phyloP scores from a whole-genome alignment of 495 filamentous ascomycete species.

The Terfezia boudieri region DNA sequence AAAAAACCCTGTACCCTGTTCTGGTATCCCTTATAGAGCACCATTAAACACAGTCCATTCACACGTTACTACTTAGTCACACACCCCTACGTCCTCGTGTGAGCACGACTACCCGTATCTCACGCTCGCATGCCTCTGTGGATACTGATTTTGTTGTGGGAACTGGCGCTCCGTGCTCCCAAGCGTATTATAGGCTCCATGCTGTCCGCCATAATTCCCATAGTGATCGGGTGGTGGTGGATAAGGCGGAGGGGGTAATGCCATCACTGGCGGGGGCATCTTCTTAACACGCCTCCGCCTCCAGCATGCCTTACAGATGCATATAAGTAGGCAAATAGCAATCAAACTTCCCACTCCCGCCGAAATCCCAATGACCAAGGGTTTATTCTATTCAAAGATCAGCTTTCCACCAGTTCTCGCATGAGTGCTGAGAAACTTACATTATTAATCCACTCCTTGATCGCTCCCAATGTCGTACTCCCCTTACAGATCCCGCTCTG shows the following conservation, averaged over 20 bases:
- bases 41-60: no score
- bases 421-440: constrained; percentile 1
- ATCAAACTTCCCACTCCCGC: constrained; percentile 45
- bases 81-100: no score
- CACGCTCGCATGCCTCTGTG: constrained; percentile 16
- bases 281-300: constrained; percentile 17
- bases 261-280: constrained; percentile 7
- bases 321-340: constrained; percentile 36
- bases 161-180: constrained; percentile 2
- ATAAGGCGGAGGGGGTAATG: constrained; percentile 1
- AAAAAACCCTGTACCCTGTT: no score
- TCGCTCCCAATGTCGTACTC: constrained; percentile 34
- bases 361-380: constrained; percentile 52
- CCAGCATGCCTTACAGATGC: constrained; percentile 34
- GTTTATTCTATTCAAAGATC: constrained; percentile 31
- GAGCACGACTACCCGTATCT: constrained; percentile 15
- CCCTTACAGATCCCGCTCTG: constrained; percentile 50
- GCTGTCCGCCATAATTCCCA: constrained; percentile 1
- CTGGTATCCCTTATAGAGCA: no score
- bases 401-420: neutral
- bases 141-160: constrained; percentile 7
- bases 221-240: constrained; percentile 2
- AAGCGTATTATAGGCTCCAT: neutral
- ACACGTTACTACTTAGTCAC: no score
- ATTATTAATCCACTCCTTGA: constrained; percentile 38